Conservation (phyloP, 306 rosid genomes). For the Comarum palustre region DNA sequence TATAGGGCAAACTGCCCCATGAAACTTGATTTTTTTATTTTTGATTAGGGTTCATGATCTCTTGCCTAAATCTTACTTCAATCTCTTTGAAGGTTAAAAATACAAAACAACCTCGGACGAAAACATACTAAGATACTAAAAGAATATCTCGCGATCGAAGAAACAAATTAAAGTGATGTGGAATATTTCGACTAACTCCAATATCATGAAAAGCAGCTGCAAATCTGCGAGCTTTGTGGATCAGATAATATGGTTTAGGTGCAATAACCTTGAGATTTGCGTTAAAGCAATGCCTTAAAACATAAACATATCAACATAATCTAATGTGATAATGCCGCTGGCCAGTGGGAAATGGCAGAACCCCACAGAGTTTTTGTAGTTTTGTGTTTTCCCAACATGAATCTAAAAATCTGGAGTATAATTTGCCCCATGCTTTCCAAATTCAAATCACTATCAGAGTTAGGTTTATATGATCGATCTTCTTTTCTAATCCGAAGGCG, state of each 20-base stretch:
- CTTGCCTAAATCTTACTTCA: not conserved
- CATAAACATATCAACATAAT: not conserved
- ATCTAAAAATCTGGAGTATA: not conserved
- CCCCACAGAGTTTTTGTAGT: conserved; percentile 8
- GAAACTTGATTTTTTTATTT: not conserved
- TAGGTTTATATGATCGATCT: not conserved
- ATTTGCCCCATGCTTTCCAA: not conserved
- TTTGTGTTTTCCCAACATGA: not conserved
- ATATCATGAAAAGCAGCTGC: conserved; percentile 20
- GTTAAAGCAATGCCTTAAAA: not conserved
- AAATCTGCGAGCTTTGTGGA: not conserved
- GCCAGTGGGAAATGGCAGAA: not conserved
- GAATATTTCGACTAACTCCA: not conserved
- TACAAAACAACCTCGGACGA: not conserved
- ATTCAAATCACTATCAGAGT: not conserved
- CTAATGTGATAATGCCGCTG: conserved; percentile 18
- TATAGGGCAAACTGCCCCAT: not conserved
- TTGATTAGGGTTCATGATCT: not conserved
- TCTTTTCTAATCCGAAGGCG: not conserved
- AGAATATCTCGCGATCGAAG: not conserved
- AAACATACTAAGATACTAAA: not conserved
- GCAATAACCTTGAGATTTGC: conserved; percentile 9
- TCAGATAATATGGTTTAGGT: not conserved
- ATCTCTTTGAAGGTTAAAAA: not conserved
- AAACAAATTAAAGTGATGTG: not conserved